Evolutionary conservation across 2,329 filamentous ascomycete species (phyloP).

Genomic region (Penicillium sp.): DNA sequence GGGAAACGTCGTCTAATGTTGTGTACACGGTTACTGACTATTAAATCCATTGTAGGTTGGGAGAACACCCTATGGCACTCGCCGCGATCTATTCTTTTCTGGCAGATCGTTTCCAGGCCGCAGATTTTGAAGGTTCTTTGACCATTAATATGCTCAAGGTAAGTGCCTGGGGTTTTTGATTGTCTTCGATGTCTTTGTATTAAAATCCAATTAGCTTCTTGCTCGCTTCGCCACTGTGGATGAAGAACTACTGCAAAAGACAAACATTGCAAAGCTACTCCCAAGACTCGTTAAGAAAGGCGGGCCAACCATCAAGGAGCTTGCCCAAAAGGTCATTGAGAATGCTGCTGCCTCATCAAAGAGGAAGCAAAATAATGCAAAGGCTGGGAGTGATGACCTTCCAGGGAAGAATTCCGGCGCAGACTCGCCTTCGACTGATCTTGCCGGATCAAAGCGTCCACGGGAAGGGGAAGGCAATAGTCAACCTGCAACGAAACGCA

Average conservation of each 20-base stretch:
- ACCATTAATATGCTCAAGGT: constrained; percentile 45
- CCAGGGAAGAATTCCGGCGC: constrained; percentile 18
- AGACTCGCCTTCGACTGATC: constrained; percentile 17
- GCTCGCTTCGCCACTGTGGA: constrained; percentile 53
- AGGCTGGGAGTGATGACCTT: constrained; percentile 36
- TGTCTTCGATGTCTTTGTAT: too few species aligned
- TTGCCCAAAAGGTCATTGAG: constrained; percentile 51
- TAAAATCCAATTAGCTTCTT: constrained; percentile 42
- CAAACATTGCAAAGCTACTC: constrained; percentile 54
- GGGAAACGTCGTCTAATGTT: too few species aligned
- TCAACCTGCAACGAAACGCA: constrained; percentile 36
- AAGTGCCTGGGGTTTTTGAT: constrained; percentile 6
- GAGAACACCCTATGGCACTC: constrained; percentile 46
- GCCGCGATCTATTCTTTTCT: constrained; percentile 46
- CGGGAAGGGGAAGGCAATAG: constrained; percentile 36
- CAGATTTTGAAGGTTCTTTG: constrained; percentile 44
- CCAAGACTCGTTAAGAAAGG: constrained; percentile 54
- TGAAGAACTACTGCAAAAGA: constrained; percentile 53
- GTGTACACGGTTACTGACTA: constrained; percentile 23
- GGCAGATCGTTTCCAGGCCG: constrained; percentile 45
- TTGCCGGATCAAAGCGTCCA: constrained; percentile 35
- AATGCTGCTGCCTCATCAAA: constrained; percentile 44
- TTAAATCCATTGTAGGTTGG: constrained; percentile 37
- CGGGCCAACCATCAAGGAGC: constrained; percentile 50
- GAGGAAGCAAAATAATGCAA: constrained; percentile 37